Evolutionary conservation across 192 early-diverging fungal species (phyloP).

Genomic region (Funneliformis mosseae): DNA sequence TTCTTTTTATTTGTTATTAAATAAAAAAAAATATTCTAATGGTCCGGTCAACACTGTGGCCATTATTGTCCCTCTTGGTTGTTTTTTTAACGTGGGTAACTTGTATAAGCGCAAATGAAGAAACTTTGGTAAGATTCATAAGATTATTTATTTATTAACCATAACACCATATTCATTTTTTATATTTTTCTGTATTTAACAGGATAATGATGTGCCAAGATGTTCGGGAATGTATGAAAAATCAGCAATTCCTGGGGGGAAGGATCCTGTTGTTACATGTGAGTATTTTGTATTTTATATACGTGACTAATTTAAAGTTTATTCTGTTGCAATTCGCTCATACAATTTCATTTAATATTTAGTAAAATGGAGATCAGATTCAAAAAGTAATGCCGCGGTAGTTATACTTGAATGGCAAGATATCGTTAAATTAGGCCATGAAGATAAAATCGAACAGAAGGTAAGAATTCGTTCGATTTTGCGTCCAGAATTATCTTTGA

Average conservation of each 20-base stretch:
- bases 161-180: background rate
- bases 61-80: background rate
- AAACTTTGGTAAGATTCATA: background rate
- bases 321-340: background rate
- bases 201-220: background rate
- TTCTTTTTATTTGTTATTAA: background rate
- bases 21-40: background rate
- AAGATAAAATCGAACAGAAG: background rate
- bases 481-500: background rate
- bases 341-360: background rate
- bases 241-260: constrained; percentile 42
- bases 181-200: background rate
- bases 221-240: constrained; percentile 37
- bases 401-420: constrained; percentile 47
- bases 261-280: constrained; percentile 44
- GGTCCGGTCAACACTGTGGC: background rate
- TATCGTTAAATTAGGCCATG: constrained; percentile 37
- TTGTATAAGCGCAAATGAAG: constrained; percentile 2
- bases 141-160: too few relatives aligned
- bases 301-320: background rate
- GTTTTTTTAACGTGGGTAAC: background rate
- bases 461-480: background rate
- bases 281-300: background rate
- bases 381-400: constrained; percentile 35
- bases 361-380: constrained; percentile 37